Evolutionary conservation across 495 filamentous ascomycete species (phyloP).

Genomic region (Xylaria palmicola): DNA sequence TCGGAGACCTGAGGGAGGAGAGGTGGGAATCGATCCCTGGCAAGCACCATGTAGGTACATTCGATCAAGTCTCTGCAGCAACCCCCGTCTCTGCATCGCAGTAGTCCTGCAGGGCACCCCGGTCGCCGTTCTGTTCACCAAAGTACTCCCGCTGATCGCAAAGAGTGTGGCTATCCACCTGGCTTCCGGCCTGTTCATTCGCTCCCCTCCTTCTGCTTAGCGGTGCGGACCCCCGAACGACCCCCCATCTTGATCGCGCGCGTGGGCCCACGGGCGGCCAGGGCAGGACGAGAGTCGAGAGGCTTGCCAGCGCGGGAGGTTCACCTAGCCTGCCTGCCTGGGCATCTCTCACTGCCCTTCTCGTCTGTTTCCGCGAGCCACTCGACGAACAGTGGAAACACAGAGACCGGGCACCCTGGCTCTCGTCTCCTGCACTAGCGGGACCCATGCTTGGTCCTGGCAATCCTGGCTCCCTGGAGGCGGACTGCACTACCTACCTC

Average conservation of each 20-base stretch:
- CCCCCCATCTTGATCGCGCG: conserved; percentile 12
- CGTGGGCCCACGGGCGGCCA: too few relatives aligned
- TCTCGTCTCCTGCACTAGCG: conserved; percentile 17
- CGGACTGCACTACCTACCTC: conserved; percentile 3
- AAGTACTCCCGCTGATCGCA: conserved; percentile 12
- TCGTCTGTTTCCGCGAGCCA: conserved; percentile 14
- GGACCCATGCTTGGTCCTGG: conserved; percentile 12
- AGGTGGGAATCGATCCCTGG: not conserved
- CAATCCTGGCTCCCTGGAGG: conserved; percentile 11
- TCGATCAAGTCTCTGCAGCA: conserved; percentile 13
- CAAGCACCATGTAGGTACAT: conserved; percentile 18
- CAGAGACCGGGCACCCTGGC: conserved; percentile 11
- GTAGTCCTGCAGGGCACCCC: conserved; percentile 14
- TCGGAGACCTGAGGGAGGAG: not conserved
- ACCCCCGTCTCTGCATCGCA: conserved; percentile 17
- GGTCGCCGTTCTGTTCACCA: conserved; percentile 12
- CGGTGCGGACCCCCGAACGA: conserved; percentile 1
- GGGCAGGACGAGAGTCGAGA: not conserved
- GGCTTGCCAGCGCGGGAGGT: conserved; percentile 2
- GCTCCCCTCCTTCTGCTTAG: conserved; percentile 9
- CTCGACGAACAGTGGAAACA: not conserved
- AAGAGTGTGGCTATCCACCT: conserved; percentile 6
- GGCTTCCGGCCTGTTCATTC: conserved; percentile 1
- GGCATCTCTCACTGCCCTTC: conserved; percentile 2
- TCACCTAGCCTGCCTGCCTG: not conserved